These are phyloP conservation scores for Solanum ossicruentum DNA, from an alignment of 257 asterid genomes.

Conservation along the genomic window DNA sequence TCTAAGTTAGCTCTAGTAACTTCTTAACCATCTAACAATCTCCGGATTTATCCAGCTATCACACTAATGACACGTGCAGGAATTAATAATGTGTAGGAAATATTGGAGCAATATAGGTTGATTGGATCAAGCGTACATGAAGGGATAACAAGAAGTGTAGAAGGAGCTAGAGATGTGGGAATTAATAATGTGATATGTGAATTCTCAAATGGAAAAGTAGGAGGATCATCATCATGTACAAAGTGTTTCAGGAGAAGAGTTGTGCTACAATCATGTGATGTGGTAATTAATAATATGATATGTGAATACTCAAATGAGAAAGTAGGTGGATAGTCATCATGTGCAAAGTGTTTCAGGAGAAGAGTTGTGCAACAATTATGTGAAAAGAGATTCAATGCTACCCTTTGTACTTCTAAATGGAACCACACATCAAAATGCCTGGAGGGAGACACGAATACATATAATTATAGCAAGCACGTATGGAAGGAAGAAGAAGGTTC, in stretches of 20 bases:
- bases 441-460: conserved; percentile 45
- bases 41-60: too few species aligned
- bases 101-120: conserved; percentile 24
- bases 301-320: too few species aligned
- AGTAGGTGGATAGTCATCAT: too few species aligned
- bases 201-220: conserved; percentile 10
- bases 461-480: conserved; percentile 28
- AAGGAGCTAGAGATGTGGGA: conserved; percentile 4
- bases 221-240: conserved; percentile 3
- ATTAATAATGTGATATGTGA: conserved; percentile 6
- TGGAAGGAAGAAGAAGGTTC: conserved; percentile 28
- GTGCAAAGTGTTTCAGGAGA: too few species aligned
- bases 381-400: conserved; percentile 30
- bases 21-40: too few species aligned
- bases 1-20: too few species aligned
- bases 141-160: conserved; percentile 16
- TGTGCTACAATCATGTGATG: too few species aligned
- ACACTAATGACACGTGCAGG: too few species aligned
- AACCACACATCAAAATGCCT: conserved; percentile 25
- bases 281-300: too few species aligned
- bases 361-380: conserved; percentile 23
- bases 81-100: conserved; percentile 28
- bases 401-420: conserved; percentile 37
- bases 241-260: conserved; percentile 24
- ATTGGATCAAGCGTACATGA: conserved; percentile 23